These are phyloP conservation scores for Diplotaxis tenuifolia DNA, from an alignment of 345 rosid species.

Conservation along the genomic window DNA sequence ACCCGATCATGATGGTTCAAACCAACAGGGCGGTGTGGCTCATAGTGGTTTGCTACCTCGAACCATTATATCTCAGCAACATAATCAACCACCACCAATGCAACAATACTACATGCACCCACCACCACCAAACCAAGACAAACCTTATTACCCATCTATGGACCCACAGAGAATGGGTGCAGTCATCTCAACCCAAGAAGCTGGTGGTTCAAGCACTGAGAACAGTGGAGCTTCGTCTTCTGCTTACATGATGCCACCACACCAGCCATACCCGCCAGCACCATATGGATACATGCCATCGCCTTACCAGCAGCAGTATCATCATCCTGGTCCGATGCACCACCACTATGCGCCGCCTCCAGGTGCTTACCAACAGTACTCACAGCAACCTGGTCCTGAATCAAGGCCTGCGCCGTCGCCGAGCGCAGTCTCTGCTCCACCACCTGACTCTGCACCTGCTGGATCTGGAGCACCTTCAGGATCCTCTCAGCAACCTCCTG, in stretches of 20 bases:
- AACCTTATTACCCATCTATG: conserved; percentile 87
- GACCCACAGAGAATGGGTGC: conserved; percentile 99
- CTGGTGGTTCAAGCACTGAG: conserved; percentile 54
- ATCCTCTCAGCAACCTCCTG: conserved; percentile 22
- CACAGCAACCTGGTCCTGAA: conserved; percentile 34
- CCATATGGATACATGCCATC: conserved; percentile 61
- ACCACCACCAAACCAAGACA: conserved; percentile 54
- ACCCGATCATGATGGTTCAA: conserved; percentile 67
- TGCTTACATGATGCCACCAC: conserved; percentile 47
- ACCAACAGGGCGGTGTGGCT: conserved; percentile 63
- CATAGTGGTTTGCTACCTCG: conserved; percentile 85
- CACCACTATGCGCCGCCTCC: conserved; percentile 44
- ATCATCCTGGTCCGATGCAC: conserved; percentile 35
- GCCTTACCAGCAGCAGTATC: conserved; percentile 66
- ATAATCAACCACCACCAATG: conserved; percentile 63
- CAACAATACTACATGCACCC: conserved; percentile 76
- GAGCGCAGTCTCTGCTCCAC: conserved; percentile 12
- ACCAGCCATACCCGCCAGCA: conserved; percentile 50
- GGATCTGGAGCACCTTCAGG: conserved; percentile 19
- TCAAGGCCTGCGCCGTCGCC: conserved; percentile 25
- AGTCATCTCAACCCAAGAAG: conserved; percentile 67
- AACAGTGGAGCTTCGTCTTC: conserved; percentile 50
- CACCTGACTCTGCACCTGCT: conserved; percentile 16
- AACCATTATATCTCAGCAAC: conserved; percentile 86
- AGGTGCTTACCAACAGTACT: conserved; percentile 38